Evolutionary conservation across 192 early-diverging fungal species (phyloP), one percentile per base, ranked within the genome.

Genomic region (Podila horticola): DNA sequence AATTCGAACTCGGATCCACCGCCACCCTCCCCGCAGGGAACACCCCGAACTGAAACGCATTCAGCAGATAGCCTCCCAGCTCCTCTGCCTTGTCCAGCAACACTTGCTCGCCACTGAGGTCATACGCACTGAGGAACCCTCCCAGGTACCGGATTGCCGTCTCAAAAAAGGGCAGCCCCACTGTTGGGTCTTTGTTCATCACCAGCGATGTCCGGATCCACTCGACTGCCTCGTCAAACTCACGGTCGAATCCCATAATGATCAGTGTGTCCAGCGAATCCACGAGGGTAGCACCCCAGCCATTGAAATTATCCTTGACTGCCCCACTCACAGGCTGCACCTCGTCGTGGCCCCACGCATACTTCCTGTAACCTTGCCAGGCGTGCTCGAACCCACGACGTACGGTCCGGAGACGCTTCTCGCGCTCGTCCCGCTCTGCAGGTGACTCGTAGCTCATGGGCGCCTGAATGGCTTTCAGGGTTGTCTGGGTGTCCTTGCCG

Each of bases 231-330:
- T 88, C 72, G 20, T 88, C 66, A 79, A 94, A 97, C 48, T 96
- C 93, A 15, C 88, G 85, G 24, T 84, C 70, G 2, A 97, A 83
- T 13, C 82, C 92, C 93, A 95, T 93, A 33, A 97, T 88, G 34
- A 87, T 86, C 52, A 96, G 83, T 6, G 95, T 96, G 74, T 97
- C 96, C 26, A 97, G 84, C 0, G 93, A 79, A 72, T 97, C 96
- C 36, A 96, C 86, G 24, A 95, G 88, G 0, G 94, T 94, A 11
- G 85, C 86, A 17, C 84, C 87, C 87, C 86, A 88, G 7, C 86
- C 86, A 63, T 86, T 86, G 52, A 74, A 72, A 13, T 60, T 55
- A 31, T 88, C 71, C 12, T 30, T 64, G 13, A 49, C 22, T 22
- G 15, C 0, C 30, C 75, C 75, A 22, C 64, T 68, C 17, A 88